Base-by-base conservation (phyloP, 148 eudicot genomes). In the Vaccinium darrowii region DNA sequence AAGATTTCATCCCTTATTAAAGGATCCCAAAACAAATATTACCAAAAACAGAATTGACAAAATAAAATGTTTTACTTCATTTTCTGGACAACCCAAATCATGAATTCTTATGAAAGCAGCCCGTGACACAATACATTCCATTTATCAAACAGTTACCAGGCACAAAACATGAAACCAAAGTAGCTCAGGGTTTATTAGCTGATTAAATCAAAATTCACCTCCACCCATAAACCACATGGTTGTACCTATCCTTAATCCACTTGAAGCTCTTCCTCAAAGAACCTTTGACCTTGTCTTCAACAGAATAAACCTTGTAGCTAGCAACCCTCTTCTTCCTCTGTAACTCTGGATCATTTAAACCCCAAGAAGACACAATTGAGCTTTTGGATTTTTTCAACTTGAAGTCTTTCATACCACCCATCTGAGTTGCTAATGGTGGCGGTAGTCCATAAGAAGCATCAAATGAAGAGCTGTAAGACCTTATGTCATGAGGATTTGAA, bases 281-380 rank as follows among this genome's bases (percentile, higher is more conserved):
- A 27, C 98, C 95, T 85, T 95, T 95, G 81, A 95, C 92, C 87
- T 95, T 93, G 11, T 92, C 94, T 91, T 95, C 95, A 84, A 93
- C 86, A 52, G 94, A 84, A 50, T 91, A 89, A 47, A 86, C 93
- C 89, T 93, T 95, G 69, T 95, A 95, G 85, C 90, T 89, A 62
- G 94, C 96, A 85, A 95, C 94, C 88, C 98, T 95, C 69, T 85
- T 95, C 90, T 93, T 93, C 91, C 98, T 92, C 89, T 93, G 92
- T 43, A 90, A 87, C 87, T 95, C 98, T 0, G 98, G 93, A 84
- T 95, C 98, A 81, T 79, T 91, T 43, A 92, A 87, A 9, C 89
- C 84, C 95, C 92, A 91, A 9, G 87, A 81, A 25, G 93, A 89
- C 53, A 83, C 87, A 81, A 53, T 78, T 13, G 76, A 27, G 50